These are phyloP conservation scores for Parastagonospora avenae DNA, from an alignment of 2,329 filamentous ascomycete species.

Conservation along the genomic window DNA sequence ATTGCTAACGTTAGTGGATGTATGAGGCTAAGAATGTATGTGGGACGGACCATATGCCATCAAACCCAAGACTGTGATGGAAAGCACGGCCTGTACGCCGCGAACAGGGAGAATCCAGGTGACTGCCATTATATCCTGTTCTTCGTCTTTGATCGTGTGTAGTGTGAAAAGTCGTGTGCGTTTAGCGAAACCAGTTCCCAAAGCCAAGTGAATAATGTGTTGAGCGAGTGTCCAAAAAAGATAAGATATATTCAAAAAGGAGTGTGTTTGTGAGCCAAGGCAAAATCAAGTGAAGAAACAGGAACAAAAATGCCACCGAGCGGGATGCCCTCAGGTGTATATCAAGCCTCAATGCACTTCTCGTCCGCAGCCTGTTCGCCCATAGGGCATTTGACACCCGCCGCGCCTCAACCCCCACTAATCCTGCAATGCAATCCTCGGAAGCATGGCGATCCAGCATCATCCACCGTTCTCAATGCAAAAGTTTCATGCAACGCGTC, in stretches of 20 bases:
- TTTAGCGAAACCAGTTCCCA: neutral
- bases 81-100: slow-evolving; percentile 68
- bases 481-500: slow-evolving; percentile 6
- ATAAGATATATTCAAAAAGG: neutral
- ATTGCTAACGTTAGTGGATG: slow-evolving; percentile 8
- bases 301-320: neutral
- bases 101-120: slow-evolving; percentile 68
- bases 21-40: neutral
- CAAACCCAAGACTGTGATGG: slow-evolving; percentile 76
- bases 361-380: slow-evolving; percentile 5
- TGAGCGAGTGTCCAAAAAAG: neutral
- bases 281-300: neutral
- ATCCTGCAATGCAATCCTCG: slow-evolving; percentile 22
- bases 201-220: neutral
- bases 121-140: slow-evolving; percentile 53
- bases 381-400: slow-evolving; percentile 7
- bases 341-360: neutral
- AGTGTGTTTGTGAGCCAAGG: neutral
- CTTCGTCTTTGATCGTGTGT: neutral
- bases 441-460: slow-evolving; percentile 5
- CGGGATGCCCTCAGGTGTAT: neutral
- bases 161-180: neutral
- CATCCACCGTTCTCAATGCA: neutral
- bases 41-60: slow-evolving; percentile 69
- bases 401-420: slow-evolving; percentile 7